Conservation (phyloP, 306 rosid genomes). For the Quercus engelmannii region DNA sequence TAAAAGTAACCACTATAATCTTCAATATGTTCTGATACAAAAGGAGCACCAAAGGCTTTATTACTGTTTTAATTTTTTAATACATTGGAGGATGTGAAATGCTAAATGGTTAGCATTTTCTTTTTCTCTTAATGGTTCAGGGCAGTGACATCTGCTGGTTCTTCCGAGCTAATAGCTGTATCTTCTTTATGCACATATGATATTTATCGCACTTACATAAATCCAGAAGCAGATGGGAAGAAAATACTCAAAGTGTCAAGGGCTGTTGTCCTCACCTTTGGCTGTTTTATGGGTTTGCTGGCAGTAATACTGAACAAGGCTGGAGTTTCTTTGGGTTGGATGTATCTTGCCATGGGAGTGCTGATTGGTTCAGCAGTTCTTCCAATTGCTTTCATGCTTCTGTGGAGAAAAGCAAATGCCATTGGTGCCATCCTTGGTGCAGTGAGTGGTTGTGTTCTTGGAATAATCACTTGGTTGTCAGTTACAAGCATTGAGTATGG, state of each 20-base stretch:
- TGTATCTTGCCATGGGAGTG: slow-evolving; percentile 95
- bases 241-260: slow-evolving; percentile 76
- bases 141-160: slow-evolving; percentile 98
- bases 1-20: too few species aligned
- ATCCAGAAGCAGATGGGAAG: slow-evolving; percentile 79
- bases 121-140: slow-evolving; percentile 33
- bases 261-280: slow-evolving; percentile 58
- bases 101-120: background rate
- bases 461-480: slow-evolving; percentile 71
- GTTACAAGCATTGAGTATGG: slow-evolving; percentile 70
- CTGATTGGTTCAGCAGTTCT: slow-evolving; percentile 87
- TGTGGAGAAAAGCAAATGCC: slow-evolving; percentile 85
- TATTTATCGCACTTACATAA: slow-evolving; percentile 77
- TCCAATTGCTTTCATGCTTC: slow-evolving; percentile 91
- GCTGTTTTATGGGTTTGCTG: slow-evolving; percentile 79
- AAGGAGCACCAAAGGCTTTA: too few species aligned
- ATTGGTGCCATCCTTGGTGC: slow-evolving; percentile 83
- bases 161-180: slow-evolving; percentile 82
- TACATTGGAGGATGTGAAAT: background rate
- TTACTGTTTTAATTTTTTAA: background rate
- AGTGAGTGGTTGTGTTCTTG: slow-evolving; percentile 64
- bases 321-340: slow-evolving; percentile 89
- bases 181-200: slow-evolving; percentile 87
- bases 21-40: too few species aligned
- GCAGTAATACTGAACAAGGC: slow-evolving; percentile 83